Conservation (phyloP, 1,284 basidiomycete species). For the Taiwanofungus camphoratus region DNA sequence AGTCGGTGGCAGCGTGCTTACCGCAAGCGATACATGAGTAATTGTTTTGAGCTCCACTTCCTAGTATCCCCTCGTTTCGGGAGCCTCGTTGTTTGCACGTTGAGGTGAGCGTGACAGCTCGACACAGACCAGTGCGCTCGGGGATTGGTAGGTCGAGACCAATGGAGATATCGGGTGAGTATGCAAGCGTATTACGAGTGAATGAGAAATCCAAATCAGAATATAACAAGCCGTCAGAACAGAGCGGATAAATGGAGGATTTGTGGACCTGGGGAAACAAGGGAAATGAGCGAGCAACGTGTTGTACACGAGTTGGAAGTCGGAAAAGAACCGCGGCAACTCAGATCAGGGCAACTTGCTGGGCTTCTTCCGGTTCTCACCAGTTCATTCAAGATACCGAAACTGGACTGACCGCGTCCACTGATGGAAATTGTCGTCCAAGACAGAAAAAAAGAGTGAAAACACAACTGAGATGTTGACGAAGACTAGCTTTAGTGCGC, state of each 20-base stretch:
- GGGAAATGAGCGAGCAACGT: constrained; percentile 55
- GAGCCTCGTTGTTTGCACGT: constrained; percentile 65
- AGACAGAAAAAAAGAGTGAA: neutral
- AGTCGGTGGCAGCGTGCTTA: constrained; percentile 35
- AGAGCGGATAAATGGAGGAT: constrained; percentile 11
- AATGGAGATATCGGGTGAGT: constrained; percentile 17
- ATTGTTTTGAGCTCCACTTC: constrained; percentile 16
- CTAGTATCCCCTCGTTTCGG: constrained; percentile 18
- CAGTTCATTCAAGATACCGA: constrained; percentile 13
- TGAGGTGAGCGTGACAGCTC: constrained; percentile 28
- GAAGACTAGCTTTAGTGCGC: no score
- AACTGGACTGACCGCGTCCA: constrained; percentile 5
- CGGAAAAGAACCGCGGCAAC: constrained; percentile 8
- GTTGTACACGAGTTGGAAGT: constrained; percentile 58
- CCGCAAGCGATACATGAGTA: constrained; percentile 76
- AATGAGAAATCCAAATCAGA: constrained; percentile 14
- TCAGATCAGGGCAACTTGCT: constrained; percentile 2
- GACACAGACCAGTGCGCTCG: constrained; percentile 11
- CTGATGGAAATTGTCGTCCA: neutral
- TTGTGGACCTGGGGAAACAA: constrained; percentile 24
- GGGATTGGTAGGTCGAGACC: constrained; percentile 11
- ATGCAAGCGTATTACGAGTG: constrained; percentile 6
- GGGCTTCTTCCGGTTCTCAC: constrained; percentile 14
- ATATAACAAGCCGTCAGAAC: constrained; percentile 15
- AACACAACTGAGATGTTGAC: neutral